A percentile compares a stretch with the other conserved stretches of the same genome.
These are phyloP conservation scores for Ophiocytium majus DNA, from an alignment of 352 stramenopile genomes.

Conservation along the genomic window DNA sequence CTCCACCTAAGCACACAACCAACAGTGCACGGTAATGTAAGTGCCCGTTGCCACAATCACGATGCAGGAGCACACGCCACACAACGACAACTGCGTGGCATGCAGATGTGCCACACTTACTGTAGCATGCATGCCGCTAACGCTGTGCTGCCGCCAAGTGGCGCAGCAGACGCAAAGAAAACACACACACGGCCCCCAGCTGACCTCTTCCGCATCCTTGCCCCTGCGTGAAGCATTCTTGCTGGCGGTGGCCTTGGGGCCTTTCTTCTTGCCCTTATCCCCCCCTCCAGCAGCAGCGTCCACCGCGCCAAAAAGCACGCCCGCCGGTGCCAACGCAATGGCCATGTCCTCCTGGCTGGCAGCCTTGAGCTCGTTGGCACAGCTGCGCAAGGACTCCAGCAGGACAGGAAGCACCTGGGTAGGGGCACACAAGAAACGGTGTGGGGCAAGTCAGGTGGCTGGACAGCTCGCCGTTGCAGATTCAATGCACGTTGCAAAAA, in stretches of 20 bases:
- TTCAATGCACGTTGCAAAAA: too few relatives aligned
- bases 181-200: too few relatives aligned
- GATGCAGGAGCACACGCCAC: too few relatives aligned
- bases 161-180: too few relatives aligned
- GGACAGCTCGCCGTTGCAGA: too few relatives aligned
- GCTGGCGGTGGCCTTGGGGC: constrained; percentile 26
- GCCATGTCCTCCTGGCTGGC: not conserved
- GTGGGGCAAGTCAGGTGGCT: too few relatives aligned
- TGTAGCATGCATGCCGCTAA: too few relatives aligned
- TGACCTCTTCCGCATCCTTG: constrained; percentile 54
- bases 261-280: not conserved
- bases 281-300: not conserved
- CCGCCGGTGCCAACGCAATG: not conserved
- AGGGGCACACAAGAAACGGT: too few relatives aligned
- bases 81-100: too few relatives aligned
- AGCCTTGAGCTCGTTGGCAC: not conserved
- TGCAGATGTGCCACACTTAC: too few relatives aligned
- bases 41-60: too few relatives aligned
- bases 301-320: constrained; percentile 16
- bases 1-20: constrained; percentile 29
- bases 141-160: too few relatives aligned
- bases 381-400: not conserved
- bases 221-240: constrained; percentile 52
- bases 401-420: constrained; percentile 6
- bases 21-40: constrained; percentile 9